Base-by-base conservation (phyloP, 2,329 filamentous ascomycete genomes). In the Arthrobotrys musiformis region DNA sequence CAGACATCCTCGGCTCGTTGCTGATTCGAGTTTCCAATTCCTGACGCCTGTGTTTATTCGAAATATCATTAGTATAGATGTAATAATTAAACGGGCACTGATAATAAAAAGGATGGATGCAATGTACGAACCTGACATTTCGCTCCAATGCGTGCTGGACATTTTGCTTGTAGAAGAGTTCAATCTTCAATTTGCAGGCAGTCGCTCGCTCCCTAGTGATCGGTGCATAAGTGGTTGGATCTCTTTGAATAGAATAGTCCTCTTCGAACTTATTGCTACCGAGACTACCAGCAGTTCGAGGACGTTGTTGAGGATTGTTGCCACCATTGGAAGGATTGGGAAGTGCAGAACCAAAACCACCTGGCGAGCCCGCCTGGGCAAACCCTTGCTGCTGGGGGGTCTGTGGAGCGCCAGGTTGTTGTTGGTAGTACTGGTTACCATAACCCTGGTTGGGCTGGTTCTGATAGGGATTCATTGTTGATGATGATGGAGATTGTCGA, bases 381-480 rank as follows among this genome's bases (percentile, higher is more conserved):
- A 98, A 94, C 84, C 97, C 93, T 84, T 98, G 97, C 84, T 99
- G 95, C 83, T 97, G 93, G 77, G 94, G 93, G 52, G 98, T 88
- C 30, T 93, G 94, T 81, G 93, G 95, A 80, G 88, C 85, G 2
- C 85, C 85, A 68, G 84, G 84, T 79, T 84, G 82, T 79, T 85
- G 86, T 79, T 89, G 87, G 61, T 82, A 82, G 48, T 82, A 79
- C 79, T 80, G 61, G 60, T 56, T 58, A 26, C 63, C 70, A 33
- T 75, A 64, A 56, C 70, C 77, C 67, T 79, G 63, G 46, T 78
- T 61, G 72, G 70, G 58, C 73, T 79, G 54, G 60, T 75, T 58
- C 11, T 40, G 30, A 33, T 58, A 58, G 13, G 54, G 54, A 46
- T 74, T 72, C 61, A 69, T n/a, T n/a, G n/a, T n/a, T n/a, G n/a